Conservation (phyloP, 768 basidiomycete species). For the Lentinula aciculospora region DNA sequence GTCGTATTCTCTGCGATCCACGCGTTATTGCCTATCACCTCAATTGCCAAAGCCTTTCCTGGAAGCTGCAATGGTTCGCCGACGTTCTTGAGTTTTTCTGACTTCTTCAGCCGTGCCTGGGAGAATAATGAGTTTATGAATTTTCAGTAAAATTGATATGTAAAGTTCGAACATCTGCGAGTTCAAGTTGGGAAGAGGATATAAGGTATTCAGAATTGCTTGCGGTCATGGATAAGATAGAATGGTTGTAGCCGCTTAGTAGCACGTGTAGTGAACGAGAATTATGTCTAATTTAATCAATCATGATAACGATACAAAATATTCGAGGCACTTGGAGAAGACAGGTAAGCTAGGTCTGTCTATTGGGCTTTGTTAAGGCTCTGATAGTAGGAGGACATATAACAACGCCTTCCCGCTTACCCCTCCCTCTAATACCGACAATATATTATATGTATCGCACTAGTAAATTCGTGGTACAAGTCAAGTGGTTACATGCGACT, state of each 20-base stretch:
- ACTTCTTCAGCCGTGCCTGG: conserved; percentile 69
- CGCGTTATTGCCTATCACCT: conserved; percentile 56
- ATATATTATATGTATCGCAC: too few species aligned
- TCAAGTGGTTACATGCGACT: too few species aligned
- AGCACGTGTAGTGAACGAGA: too few species aligned
- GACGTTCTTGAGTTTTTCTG: conserved; percentile 60
- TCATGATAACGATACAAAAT: too few species aligned
- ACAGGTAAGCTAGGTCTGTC: too few species aligned
- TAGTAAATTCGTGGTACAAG: too few species aligned
- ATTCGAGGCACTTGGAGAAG: too few species aligned
- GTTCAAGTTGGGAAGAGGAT: conserved; percentile 63
- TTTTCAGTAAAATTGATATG: neutral
- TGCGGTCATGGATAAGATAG: neutral
- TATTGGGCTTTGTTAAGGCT: too few species aligned
- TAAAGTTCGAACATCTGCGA: conserved; percentile 54
- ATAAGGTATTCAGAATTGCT: conserved; percentile 54
- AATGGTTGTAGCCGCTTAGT: neutral
- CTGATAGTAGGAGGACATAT: too few species aligned
- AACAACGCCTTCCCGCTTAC: too few species aligned
- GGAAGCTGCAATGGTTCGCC: conserved; percentile 76
- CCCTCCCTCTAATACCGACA: too few species aligned
- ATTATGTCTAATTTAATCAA: too few species aligned
- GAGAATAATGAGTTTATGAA: conserved; percentile 7
- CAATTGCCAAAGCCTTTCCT: conserved; percentile 70
- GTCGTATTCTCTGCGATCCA: conserved; percentile 91